These are phyloP conservation scores for Candida ascalaphidarum DNA, from an alignment of 805 yeast genomes.

Conservation along the genomic window DNA sequence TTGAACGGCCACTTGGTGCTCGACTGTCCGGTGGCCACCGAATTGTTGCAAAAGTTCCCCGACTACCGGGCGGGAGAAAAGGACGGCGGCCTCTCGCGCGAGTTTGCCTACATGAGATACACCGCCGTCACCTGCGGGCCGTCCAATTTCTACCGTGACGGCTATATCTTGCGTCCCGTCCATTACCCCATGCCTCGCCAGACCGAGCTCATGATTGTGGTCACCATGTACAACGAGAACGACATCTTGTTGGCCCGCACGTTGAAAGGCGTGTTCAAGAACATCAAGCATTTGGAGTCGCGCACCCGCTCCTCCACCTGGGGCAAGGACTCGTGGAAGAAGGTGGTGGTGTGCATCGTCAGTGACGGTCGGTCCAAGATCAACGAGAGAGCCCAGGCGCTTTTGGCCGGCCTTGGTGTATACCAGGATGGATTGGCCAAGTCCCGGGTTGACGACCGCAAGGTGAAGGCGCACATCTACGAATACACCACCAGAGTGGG, in stretches of 20 bases:
- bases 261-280: slow-evolving; percentile 79
- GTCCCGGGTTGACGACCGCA: slow-evolving; percentile 73
- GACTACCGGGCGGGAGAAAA: slow-evolving; percentile 23
- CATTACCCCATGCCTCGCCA: slow-evolving; percentile 70
- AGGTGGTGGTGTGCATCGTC: slow-evolving; percentile 80
- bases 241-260: slow-evolving; percentile 79
- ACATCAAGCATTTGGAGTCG: slow-evolving; percentile 40
- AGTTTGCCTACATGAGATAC: slow-evolving; percentile 83
- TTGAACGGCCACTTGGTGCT: slow-evolving; percentile 68
- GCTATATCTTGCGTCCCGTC: slow-evolving; percentile 77
- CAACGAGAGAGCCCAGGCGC: slow-evolving; percentile 67
- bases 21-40: slow-evolving; percentile 82
- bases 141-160: slow-evolving; percentile 46
- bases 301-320: slow-evolving; percentile 41
- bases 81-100: slow-evolving; percentile 30
- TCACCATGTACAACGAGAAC: slow-evolving; percentile 87
- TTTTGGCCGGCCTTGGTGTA: slow-evolving; percentile 80
- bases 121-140: slow-evolving; percentile 95
- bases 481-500: slow-evolving; percentile 59
- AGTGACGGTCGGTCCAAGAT: slow-evolving; percentile 89
- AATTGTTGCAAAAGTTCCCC: slow-evolving; percentile 33
- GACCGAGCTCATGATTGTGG: slow-evolving; percentile 78
- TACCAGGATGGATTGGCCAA: slow-evolving; percentile 96
- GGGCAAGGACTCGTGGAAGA: slow-evolving; percentile 97
- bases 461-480: slow-evolving; percentile 62